Conservation (phyloP, 2,329 filamentous ascomycete species). For the Teratosphaeria nubilosa region DNA sequence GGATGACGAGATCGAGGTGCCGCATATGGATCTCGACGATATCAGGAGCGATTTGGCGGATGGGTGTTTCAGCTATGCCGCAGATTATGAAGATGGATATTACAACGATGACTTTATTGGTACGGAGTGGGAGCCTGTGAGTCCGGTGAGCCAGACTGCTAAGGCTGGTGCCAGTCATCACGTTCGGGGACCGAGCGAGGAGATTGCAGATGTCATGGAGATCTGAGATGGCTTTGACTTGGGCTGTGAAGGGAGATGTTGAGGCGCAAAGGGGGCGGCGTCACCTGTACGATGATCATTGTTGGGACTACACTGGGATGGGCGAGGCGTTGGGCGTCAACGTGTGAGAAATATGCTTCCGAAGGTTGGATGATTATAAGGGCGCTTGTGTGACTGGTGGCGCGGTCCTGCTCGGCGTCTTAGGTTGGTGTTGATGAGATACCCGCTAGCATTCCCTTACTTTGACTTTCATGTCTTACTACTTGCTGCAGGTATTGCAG, state of each 20-base stretch:
- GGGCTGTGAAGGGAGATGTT: background rate
- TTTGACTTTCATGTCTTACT: background rate
- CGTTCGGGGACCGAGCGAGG: constrained; percentile 22
- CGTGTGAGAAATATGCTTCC: background rate
- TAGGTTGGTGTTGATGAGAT: background rate
- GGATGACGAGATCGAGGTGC: constrained; percentile 24
- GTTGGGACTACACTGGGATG: background rate
- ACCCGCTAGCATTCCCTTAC: background rate
- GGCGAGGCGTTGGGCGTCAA: background rate
- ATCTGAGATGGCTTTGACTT: constrained; percentile 8
- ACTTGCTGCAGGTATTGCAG: background rate
- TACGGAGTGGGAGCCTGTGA: background rate
- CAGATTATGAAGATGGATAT: constrained; percentile 15
- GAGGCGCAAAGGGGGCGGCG: background rate
- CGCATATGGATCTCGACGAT: constrained; percentile 26
- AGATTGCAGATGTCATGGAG: constrained; percentile 24
- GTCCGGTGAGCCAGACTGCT: constrained; percentile 1
- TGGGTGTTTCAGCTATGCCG: constrained; percentile 17
- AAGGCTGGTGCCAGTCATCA: constrained; percentile 2
- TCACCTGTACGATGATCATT: background rate
- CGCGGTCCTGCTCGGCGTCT: background rate
- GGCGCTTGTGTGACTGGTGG: background rate
- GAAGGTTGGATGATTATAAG: background rate
- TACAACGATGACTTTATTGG: constrained; percentile 6
- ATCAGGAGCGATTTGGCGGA: constrained; percentile 24